Conservation (phyloP, 176 grass and related monocot genomes). For the Leersia perrieri region DNA sequence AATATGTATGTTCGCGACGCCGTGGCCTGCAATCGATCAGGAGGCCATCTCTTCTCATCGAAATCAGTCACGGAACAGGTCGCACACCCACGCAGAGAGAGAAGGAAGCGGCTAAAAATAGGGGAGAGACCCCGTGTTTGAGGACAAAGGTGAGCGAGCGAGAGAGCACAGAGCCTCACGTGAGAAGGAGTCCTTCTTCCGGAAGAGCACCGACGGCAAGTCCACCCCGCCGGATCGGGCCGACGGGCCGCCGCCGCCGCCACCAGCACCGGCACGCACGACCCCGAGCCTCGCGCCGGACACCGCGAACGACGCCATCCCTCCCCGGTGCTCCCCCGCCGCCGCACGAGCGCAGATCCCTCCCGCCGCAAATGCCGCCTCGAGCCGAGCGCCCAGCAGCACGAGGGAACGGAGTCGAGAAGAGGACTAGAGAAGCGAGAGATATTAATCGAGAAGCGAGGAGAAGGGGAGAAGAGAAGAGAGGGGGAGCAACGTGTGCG, state of each 20-base stretch:
- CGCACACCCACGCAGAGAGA: neutral
- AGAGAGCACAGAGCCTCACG: slow-evolving; percentile 28
- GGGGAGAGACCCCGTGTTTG: neutral
- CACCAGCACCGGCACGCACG: slow-evolving; percentile 12
- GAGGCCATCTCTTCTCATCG: neutral
- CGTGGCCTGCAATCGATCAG: neutral
- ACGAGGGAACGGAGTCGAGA: neutral
- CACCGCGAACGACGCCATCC: slow-evolving; percentile 55
- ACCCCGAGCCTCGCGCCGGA: slow-evolving; percentile 60
- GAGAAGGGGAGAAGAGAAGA: neutral
- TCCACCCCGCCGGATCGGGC: slow-evolving; percentile 41
- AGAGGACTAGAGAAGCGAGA: neutral
- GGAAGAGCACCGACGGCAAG: slow-evolving; percentile 47
- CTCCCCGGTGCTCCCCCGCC: neutral
- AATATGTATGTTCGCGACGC: neutral
- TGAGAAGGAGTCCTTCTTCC: slow-evolving; percentile 47
- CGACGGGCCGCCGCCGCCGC: neutral
- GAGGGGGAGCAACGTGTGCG: slow-evolving; percentile 41
- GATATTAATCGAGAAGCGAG: slow-evolving; percentile 31
- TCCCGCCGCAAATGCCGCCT: neutral
- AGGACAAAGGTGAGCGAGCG: neutral
- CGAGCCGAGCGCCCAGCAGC: neutral
- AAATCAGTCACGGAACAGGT: neutral
- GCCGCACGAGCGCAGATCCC: slow-evolving; percentile 7
- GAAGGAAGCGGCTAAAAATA: slow-evolving; percentile 9